Percentiles rank a stretch among this genome's conserved stretches.
Evolutionary conservation across 345 rosid species (phyloP).

Genomic region (Bruguiera gymnorhiza): DNA sequence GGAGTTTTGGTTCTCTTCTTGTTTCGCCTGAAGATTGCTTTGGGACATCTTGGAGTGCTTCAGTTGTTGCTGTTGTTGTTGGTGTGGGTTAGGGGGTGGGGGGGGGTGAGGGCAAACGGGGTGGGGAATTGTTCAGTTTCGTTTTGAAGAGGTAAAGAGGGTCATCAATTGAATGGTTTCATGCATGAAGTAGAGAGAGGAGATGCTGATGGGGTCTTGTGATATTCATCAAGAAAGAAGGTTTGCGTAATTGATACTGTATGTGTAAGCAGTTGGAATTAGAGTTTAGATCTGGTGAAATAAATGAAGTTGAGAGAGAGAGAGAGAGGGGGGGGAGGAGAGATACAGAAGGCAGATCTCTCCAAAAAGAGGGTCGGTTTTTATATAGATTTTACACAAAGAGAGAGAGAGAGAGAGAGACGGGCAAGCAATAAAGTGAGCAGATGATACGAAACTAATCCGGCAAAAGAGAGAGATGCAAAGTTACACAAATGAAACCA

Average conservation of each 20-base stretch:
- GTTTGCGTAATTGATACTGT: neutral
- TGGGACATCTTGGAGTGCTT: constrained; percentile 31
- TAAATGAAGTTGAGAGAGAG: constrained; percentile 6
- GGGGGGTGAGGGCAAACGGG: neutral
- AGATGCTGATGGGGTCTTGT: constrained; percentile 43
- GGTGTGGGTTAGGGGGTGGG: neutral
- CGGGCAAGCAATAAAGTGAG: no score
- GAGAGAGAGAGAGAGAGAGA: no score
- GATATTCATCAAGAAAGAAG: constrained; percentile 49
- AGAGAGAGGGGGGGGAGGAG: no score
- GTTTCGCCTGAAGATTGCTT: constrained; percentile 26
- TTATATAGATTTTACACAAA: neutral
- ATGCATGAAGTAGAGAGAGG: constrained; percentile 35
- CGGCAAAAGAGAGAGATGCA: no score
- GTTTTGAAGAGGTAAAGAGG: constrained; percentile 45
- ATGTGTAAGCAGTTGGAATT: constrained; percentile 10
- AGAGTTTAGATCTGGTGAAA: constrained; percentile 34
- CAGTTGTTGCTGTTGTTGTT: neutral
- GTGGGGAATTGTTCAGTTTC: constrained; percentile 20
- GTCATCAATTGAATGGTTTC: constrained; percentile 50
- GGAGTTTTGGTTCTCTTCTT: constrained; percentile 34
- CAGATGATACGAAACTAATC: no score
- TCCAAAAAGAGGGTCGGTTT: neutral
- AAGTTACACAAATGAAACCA: no score
- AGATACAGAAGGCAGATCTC: constrained; percentile 5